Evolutionary conservation across 306 rosid species (phyloP), one percentile per base, ranked within the genome.

Genomic region (Crataegus laevigata): DNA sequence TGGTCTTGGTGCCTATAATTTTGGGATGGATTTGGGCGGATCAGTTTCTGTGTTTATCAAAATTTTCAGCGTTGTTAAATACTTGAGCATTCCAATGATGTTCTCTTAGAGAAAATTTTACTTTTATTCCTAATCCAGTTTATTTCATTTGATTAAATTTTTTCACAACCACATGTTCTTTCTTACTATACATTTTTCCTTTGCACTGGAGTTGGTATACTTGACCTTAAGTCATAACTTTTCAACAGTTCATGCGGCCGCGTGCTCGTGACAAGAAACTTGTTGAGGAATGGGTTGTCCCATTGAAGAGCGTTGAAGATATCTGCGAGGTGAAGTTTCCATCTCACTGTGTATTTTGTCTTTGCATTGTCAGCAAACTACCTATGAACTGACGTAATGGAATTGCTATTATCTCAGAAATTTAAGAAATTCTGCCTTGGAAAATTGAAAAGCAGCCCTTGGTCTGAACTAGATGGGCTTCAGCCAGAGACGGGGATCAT

Each of bases 381-480:
- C 51, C 62, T 69, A 75, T 77, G 54, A 79, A 71, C 24, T 73
- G 68, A 73, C 52, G n/a, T 68, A 32, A 38, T 22, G 54, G 30
- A 32, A 22, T 64, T 85, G 43, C 69, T 83, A 38, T 47, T 30
- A 40, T 75, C 54, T 72, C 96, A 94, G 99, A 90, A 90, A 80
- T 94, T 94, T 82, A 89, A 77, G 85, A 22, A 89, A 79, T 86
- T 78, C 84, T 94, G 96, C 84, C 86, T 86, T 80, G 96, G 99
- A 78, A 90, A 88, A 82, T 84, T 94, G 92, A 94, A 87, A 84
- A 94, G 87, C 89, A 90, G 88, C 74, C 99, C 99, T 34, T 94
- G 99, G 99, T 91, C 97, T 40, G 99, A 94, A 78, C 72, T 94
- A 58, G 97, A 94, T 57, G 97, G 99, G 80, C 93, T 94, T 80